Evolutionary conservation across 345 rosid species (phyloP).

Genomic region (Gossypium anomalum): DNA sequence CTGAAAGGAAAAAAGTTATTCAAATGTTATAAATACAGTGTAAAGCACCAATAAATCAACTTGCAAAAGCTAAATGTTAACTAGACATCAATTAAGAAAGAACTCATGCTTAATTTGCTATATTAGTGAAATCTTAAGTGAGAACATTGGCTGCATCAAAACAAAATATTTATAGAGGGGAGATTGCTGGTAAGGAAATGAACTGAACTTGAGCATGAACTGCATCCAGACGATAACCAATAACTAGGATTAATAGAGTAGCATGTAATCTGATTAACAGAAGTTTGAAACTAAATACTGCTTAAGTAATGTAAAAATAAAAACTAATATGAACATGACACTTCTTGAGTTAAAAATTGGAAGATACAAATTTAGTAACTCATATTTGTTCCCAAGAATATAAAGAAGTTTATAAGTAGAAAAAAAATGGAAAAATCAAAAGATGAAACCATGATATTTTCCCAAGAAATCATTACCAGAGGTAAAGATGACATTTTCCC

Average conservation of each 20-base stretch:
- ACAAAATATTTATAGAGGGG: background rate
- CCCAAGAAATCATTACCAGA: background rate
- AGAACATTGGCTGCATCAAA: background rate
- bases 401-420: background rate
- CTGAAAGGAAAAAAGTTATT: constrained; percentile 10
- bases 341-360: background rate
- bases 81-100: background rate
- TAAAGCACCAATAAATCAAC: background rate
- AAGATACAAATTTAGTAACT: background rate
- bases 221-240: background rate
- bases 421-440: background rate
- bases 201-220: background rate
- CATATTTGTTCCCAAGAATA: background rate
- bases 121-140: background rate
- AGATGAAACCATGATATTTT: background rate
- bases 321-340: background rate
- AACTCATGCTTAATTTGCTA: background rate
- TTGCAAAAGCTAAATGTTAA: background rate
- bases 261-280: background rate
- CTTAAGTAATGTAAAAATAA: background rate
- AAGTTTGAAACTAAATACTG: background rate
- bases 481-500: background rate
- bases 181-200: background rate
- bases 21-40: background rate
- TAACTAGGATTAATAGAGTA: background rate